A percentile compares a stretch with the other conserved stretches of the same genome.
These are phyloP conservation scores for Boletus rex-veris DNA, from an alignment of 768 basidiomycete genomes.

Conservation along the genomic window DNA sequence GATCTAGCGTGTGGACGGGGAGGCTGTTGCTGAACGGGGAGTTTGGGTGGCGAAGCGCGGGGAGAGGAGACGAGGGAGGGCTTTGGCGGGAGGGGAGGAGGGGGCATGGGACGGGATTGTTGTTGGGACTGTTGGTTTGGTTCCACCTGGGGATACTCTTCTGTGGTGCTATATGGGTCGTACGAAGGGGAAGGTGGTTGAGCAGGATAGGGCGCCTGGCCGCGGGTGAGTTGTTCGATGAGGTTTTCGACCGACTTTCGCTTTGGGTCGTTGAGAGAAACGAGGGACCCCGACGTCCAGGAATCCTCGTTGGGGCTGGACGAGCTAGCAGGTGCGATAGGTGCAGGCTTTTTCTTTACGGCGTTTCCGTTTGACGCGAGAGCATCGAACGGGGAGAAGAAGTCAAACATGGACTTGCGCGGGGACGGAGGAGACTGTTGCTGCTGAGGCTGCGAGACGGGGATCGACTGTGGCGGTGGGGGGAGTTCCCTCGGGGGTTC, in stretches of 20 bases:
- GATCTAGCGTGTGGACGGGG: slow-evolving; percentile 45
- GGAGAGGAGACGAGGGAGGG: slow-evolving; percentile 51
- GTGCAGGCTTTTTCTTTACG: slow-evolving; percentile 70
- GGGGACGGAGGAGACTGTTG: slow-evolving; percentile 62
- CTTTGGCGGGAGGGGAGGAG: slow-evolving; percentile 63
- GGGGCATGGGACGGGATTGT: slow-evolving; percentile 39
- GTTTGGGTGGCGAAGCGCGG: slow-evolving; percentile 64
- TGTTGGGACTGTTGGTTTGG: slow-evolving; percentile 23
- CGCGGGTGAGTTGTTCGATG: slow-evolving; percentile 65
- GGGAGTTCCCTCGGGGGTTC: slow-evolving; percentile 28
- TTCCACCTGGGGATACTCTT: slow-evolving; percentile 47
- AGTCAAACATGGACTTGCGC: slow-evolving; percentile 82
- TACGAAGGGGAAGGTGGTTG: slow-evolving; percentile 37
- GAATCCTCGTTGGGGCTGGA: slow-evolving; percentile 56
- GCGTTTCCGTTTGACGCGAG: slow-evolving; percentile 46
- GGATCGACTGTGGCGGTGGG: slow-evolving; percentile 15
- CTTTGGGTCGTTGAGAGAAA: slow-evolving; percentile 49
- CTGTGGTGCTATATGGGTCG: slow-evolving; percentile 37
- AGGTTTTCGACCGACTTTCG: slow-evolving; percentile 82
- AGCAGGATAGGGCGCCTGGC: slow-evolving; percentile 35
- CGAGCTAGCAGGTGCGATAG: slow-evolving; percentile 37
- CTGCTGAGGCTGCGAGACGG: slow-evolving; percentile 32
- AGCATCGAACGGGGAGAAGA: slow-evolving; percentile 81
- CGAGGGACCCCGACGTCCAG: slow-evolving; percentile 42
- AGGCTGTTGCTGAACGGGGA: slow-evolving; percentile 42